Evolutionary conservation across 228 moss, liverwort and hornwort species (phyloP).

Genomic region (Sphagnum fallax): DNA sequence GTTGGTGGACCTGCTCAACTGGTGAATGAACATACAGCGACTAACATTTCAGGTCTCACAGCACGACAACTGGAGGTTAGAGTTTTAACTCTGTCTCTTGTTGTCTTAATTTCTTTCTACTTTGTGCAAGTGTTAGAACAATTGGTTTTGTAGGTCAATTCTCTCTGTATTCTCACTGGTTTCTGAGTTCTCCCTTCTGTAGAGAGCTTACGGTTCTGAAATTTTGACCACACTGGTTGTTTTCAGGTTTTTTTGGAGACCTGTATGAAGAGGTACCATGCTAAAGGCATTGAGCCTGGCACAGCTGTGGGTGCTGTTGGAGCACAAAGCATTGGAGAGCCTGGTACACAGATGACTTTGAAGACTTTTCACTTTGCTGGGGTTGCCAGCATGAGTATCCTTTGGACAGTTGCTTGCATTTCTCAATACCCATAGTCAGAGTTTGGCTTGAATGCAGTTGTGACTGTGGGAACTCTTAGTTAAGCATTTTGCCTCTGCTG

Average conservation of each 20-base stretch:
- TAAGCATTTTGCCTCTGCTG: too few relatives aligned
- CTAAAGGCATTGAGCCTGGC: slow-evolving; percentile 89
- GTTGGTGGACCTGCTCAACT: slow-evolving; percentile 28
- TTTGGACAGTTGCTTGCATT: slow-evolving; percentile 9
- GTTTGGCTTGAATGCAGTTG: neutral
- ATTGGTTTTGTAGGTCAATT: neutral
- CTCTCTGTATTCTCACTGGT: neutral
- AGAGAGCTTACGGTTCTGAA: too few relatives aligned
- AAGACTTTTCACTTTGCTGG: slow-evolving; percentile 68
- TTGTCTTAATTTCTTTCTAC: neutral
- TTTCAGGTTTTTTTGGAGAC: slow-evolving; percentile 85
- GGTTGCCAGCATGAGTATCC: slow-evolving; percentile 99
- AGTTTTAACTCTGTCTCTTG: neutral
- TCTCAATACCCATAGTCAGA: neutral
- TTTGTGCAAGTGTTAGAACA: neutral
- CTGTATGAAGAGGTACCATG: slow-evolving; percentile 72
- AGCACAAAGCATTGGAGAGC: slow-evolving; percentile 99
- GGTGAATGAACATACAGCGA: slow-evolving; percentile 56
- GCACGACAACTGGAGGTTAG: slow-evolving; percentile 72
- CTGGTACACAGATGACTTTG: slow-evolving; percentile 98
- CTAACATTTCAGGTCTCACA: slow-evolving; percentile 70
- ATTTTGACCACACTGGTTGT: neutral
- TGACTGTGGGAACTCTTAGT: too few relatives aligned
- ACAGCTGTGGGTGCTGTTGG: slow-evolving; percentile 96
- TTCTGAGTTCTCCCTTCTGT: neutral